Evolutionary conservation across 2,329 filamentous ascomycete species (phyloP).

Genomic region (Colletotrichum tabaci): DNA sequence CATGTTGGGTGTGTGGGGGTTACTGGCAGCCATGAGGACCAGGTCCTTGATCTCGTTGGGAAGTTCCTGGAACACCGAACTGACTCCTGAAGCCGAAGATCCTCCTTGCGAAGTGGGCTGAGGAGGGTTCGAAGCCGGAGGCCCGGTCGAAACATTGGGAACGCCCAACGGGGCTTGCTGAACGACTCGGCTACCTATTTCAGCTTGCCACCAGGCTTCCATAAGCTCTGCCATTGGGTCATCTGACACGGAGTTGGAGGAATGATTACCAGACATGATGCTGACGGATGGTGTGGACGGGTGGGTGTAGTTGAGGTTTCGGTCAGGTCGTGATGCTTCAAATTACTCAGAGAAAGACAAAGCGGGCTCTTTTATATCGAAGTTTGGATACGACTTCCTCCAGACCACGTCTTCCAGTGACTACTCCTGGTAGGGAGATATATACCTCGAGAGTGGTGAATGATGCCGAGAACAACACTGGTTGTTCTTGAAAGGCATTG

Average conservation of each 20-base stretch:
- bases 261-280: background rate
- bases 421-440: background rate
- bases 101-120: background rate
- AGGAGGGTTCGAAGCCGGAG: too few relatives aligned
- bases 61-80: background rate
- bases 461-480: background rate
- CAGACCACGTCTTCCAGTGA: background rate
- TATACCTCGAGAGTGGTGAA: background rate
- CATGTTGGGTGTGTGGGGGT: background rate
- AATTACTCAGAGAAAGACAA: background rate
- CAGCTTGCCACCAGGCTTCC: background rate
- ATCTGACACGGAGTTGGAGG: background rate
- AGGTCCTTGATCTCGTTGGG: background rate
- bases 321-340: background rate
- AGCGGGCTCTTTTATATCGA: background rate
- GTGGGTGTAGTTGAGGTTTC: background rate
- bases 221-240: background rate
- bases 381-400: fast-evolving
- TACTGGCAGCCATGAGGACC: background rate
- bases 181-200: background rate
- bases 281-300: background rate
- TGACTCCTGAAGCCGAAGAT: too few relatives aligned
- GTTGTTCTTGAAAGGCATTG: background rate
- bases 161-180: too few relatives aligned
- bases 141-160: too few relatives aligned